phyloP scores from a whole-genome alignment of 768 basidiomycete species.

The Tylopilus felleus region DNA sequence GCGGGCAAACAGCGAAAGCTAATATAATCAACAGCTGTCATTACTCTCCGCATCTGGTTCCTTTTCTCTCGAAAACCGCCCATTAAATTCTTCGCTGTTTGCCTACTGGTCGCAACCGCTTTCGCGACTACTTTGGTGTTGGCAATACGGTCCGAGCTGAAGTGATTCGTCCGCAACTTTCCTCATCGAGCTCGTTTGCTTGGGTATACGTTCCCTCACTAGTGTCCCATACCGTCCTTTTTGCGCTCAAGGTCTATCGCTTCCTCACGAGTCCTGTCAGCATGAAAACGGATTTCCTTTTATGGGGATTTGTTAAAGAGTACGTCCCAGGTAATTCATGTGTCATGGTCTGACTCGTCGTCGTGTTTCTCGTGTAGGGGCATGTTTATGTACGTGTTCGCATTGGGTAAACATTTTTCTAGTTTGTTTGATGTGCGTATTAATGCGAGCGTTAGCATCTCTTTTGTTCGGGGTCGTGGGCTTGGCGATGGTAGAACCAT shows the following conservation, averaged over 20 bases:
- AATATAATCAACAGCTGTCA: too few species aligned
- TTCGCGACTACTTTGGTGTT: too few species aligned
- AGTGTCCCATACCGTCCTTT: too few species aligned
- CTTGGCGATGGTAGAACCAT: slow-evolving; percentile 10
- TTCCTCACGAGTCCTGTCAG: slow-evolving; percentile 5
- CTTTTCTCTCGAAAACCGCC: too few species aligned
- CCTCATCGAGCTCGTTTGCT: too few species aligned
- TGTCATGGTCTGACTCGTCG: not conserved
- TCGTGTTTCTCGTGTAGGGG: not conserved
- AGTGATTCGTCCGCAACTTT: too few species aligned
- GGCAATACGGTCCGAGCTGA: too few species aligned
- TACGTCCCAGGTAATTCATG: not conserved
- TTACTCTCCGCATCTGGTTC: too few species aligned
- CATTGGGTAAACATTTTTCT: not conserved
- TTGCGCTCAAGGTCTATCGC: too few species aligned
- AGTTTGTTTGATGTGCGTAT: not conserved
- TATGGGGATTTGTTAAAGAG: slow-evolving; percentile 21
- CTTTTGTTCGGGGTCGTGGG: slow-evolving; percentile 2
- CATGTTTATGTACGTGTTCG: slow-evolving; percentile 13
- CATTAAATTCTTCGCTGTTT: too few species aligned
- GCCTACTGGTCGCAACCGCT: too few species aligned
- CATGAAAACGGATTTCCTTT: slow-evolving; percentile 4
- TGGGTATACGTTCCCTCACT: not conserved
- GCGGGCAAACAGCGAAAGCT: too few species aligned
- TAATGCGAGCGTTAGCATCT: not conserved